Evolutionary conservation across 2,329 filamentous ascomycete genomes (phyloP).

Genomic region (Botrytis sinoallii): DNA sequence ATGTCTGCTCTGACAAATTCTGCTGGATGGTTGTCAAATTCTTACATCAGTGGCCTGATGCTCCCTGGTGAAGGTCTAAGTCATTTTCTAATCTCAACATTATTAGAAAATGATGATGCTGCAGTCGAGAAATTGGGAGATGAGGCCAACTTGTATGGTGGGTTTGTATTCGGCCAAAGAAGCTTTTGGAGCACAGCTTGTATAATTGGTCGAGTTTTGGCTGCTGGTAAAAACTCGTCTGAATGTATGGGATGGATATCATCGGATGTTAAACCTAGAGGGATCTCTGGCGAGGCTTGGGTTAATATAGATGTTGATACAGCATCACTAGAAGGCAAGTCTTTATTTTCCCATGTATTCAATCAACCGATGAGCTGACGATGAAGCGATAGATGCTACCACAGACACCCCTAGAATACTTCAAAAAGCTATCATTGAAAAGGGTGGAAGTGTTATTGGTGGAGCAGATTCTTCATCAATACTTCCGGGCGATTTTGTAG

Average conservation of each 20-base stretch:
- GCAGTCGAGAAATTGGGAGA: conserved; percentile 58
- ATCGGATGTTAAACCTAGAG: conserved; percentile 54
- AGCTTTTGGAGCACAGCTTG: conserved; percentile 69
- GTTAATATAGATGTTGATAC: conserved; percentile 56
- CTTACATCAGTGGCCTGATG: conserved; percentile 63
- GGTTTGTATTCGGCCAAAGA: conserved; percentile 60
- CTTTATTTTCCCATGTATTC: not conserved
- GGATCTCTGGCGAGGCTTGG: conserved; percentile 52
- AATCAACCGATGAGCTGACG: conserved; percentile 6
- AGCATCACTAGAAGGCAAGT: conserved; percentile 38
- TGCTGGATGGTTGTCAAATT: conserved; percentile 65
- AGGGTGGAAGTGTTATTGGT: conserved; percentile 58
- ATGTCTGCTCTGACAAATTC: conserved; percentile 56
- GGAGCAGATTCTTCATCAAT: conserved; percentile 53
- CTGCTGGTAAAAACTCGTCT: conserved; percentile 57
- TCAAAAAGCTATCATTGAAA: conserved; percentile 58
- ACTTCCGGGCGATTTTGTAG: conserved; percentile 60
- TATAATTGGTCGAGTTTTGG: conserved; percentile 62
- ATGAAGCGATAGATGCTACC: conserved; percentile 48
- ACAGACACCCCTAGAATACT: conserved; percentile 58
- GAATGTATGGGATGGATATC: conserved; percentile 70
- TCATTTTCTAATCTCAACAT: conserved; percentile 63
- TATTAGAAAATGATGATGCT: conserved; percentile 61
- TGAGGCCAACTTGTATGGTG: conserved; percentile 60
- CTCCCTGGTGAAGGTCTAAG: conserved; percentile 61